Evolutionary conservation across 176 grass and related monocot genomes (phyloP), one percentile per base, ranked within the genome.

Genomic region (Bonia amplexicaulis): DNA sequence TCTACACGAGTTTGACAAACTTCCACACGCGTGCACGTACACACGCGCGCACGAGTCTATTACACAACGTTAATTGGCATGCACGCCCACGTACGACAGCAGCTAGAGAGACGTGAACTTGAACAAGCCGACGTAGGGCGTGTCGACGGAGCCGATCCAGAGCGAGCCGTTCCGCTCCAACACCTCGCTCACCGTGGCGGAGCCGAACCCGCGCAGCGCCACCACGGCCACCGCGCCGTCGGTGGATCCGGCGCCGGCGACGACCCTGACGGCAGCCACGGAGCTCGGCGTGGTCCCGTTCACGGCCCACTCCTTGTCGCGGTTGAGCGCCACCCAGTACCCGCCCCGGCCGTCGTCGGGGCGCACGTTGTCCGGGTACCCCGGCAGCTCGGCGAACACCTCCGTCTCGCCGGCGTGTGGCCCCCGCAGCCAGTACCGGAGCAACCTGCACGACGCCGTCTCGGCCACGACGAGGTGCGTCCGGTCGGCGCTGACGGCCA

Each of bases 331-430:
- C 7, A 95, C 88, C 96, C 96, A 98, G 73, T 92, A 98, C 0
- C 81, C 91, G 7, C 77, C 93, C n/a, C 11, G 59, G 27, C 0
- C 81, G 74, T 49, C 15, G 49, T 47, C 86, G 26, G 65, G 87
- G 70, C 87, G 90, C 52, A 98, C 85, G 85, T 95, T 98, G 79
- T 98, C 96, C 1, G 96, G 96, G 83, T 95, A 98, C 4, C 96
- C 93, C 2, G 93, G 96, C 11, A 98, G 75, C 19, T 95, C 93
- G 0, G 83, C 87, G 55, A 98, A 87, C 25, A 73, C 79, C 61
- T 93, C 89, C 0, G 82, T 89, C 44, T 13, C 2, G 23, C 95
- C 89, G 2, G 85, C 78, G 7, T 29, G 58, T 0, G 85, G 80
- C 0, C 95, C 95, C 9, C 76, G 76, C 16, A 95, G 88, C 93